Evolutionary conservation across 176 grass and related monocot species (phyloP).

Genomic region (Oryza australiensis): DNA sequence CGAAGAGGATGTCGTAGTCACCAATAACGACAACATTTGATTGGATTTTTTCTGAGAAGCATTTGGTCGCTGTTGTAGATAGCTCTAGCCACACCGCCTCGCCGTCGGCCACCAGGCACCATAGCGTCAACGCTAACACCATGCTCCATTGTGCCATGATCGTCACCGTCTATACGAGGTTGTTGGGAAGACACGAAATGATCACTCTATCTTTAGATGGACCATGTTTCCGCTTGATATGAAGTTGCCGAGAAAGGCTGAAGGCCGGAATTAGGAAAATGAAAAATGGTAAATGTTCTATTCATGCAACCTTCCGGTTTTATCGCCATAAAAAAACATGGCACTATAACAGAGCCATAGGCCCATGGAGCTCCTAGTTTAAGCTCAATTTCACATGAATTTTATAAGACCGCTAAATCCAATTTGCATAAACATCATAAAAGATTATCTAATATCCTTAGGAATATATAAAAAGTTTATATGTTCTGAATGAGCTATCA

Average conservation of each 20-base stretch:
- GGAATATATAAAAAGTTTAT: no score
- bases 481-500: no score
- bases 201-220: not conserved
- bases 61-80: slow-evolving; percentile 33
- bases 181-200: not conserved
- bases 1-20: slow-evolving; percentile 50
- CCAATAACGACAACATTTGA: slow-evolving; percentile 44
- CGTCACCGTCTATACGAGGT: not conserved
- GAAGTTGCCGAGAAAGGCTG: not conserved
- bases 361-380: no score
- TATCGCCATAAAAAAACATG: no score
- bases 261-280: not conserved
- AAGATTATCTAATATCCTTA: no score
- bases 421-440: no score
- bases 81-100: slow-evolving; percentile 60
- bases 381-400: no score
- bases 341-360: no score
- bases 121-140: slow-evolving; percentile 4
- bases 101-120: slow-evolving; percentile 1
- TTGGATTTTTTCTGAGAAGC: slow-evolving; percentile 67
- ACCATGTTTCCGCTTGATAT: not conserved
- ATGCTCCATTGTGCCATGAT: slow-evolving; percentile 2
- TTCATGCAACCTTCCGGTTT: not conserved
- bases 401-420: no score
- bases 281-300: not conserved